Conservation (phyloP, 129 eudicot genomes). For the Tagetes erecta region DNA sequence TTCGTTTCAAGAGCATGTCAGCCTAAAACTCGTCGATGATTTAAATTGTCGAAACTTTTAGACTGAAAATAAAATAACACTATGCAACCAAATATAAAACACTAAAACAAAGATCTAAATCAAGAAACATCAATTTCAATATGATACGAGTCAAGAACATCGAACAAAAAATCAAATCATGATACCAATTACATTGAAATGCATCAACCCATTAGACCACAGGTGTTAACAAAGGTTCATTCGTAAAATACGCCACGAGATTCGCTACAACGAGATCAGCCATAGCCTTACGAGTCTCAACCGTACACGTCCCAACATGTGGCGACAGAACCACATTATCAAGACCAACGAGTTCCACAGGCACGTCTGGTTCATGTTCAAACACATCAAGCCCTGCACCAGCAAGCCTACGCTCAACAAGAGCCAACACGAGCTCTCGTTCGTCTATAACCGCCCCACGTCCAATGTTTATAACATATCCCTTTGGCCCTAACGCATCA, state of each 20-base stretch:
- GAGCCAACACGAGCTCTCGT: slow-evolving; percentile 70
- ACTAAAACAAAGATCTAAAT: neutral
- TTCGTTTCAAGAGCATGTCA: too few relatives aligned
- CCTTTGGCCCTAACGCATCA: slow-evolving; percentile 75
- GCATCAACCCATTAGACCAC: slow-evolving; percentile 49
- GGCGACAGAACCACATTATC: slow-evolving; percentile 80
- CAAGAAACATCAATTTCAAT: neutral
- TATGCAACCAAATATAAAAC: too few relatives aligned
- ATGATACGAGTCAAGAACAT: neutral
- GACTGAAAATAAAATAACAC: too few relatives aligned
- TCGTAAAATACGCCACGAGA: slow-evolving; percentile 75
- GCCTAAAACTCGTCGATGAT: too few relatives aligned
- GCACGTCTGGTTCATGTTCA: slow-evolving; percentile 85
- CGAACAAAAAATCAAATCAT: neutral
- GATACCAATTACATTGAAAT: neutral
- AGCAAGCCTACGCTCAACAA: slow-evolving; percentile 70
- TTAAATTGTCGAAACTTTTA: too few relatives aligned
- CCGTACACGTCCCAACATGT: slow-evolving; percentile 74
- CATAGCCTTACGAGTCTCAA: slow-evolving; percentile 78
- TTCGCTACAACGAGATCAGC: slow-evolving; percentile 92
- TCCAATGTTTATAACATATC: slow-evolving; percentile 77
- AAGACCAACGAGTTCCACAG: slow-evolving; percentile 62
- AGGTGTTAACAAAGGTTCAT: slow-evolving; percentile 77
- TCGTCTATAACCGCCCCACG: slow-evolving; percentile 87
- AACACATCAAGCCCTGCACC: slow-evolving; percentile 97